A percentile compares a stretch with the other conserved stretches of the same genome.
phyloP scores from a whole-genome alignment of 441 rosid genomes.

The Eugenia klotzschiana region DNA sequence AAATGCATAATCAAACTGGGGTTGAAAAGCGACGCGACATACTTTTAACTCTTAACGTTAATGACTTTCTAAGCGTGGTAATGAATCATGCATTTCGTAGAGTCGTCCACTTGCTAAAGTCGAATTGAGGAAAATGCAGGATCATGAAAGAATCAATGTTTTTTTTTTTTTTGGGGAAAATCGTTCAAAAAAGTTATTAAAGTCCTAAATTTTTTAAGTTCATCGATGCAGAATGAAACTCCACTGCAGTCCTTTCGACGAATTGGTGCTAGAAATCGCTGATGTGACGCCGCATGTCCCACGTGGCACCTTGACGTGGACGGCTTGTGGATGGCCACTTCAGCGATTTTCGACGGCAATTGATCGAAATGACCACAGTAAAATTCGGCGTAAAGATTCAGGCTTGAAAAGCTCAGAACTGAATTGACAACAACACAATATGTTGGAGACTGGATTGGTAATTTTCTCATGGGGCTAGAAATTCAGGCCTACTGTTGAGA shows the following conservation, averaged over 20 bases:
- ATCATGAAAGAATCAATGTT: not conserved
- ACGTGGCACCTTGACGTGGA: not conserved
- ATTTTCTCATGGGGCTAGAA: not conserved
- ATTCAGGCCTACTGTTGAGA: not conserved
- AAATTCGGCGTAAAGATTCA: rapidly evolving
- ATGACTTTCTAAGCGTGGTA: not conserved
- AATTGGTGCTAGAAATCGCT: rapidly evolving
- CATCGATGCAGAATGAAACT: rapidly evolving
- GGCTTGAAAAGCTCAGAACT: rapidly evolving
- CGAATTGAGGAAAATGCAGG: not conserved
- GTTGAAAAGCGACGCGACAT: not conserved
- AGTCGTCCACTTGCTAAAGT: not conserved
- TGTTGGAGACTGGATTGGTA: too few relatives aligned
- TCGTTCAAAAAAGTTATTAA: not conserved
- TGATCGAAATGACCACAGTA: not conserved
- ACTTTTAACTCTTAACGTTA: not conserved
- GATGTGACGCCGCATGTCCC: rapidly evolving
- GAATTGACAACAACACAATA: too few relatives aligned
- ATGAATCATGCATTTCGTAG: not conserved
- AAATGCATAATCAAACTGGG: not conserved
- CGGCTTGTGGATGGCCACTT: rapidly evolving
- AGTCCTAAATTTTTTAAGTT: not conserved
- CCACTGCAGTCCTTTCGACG: rapidly evolving
- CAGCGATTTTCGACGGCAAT: rapidly evolving
- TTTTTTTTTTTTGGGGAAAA: not conserved